Conservation (phyloP, 1,284 basidiomycete genomes). For the Apiotrichum akiyoshidainum region DNA sequence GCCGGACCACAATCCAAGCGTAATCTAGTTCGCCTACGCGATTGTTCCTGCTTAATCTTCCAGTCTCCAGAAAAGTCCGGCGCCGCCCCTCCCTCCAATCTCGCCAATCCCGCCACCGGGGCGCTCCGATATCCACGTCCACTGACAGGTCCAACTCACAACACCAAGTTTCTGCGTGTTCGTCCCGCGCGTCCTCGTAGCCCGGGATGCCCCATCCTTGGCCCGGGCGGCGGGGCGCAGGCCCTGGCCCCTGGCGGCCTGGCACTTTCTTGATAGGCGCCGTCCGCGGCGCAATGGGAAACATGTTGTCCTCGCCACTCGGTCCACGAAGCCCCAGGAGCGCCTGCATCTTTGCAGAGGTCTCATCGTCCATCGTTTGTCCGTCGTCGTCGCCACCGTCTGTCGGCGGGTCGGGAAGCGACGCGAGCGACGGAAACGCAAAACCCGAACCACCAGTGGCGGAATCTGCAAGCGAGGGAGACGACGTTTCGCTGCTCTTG, state of each 20-base stretch:
- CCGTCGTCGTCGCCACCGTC: slow-evolving; percentile 17
- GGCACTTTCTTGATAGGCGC: slow-evolving; percentile 4
- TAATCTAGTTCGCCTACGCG: background rate
- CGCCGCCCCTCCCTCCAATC: too few relatives aligned
- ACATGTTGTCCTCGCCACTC: background rate
- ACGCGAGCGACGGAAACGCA: slow-evolving; percentile 3
- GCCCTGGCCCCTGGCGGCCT: slow-evolving; percentile 1
- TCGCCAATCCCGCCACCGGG: too few relatives aligned
- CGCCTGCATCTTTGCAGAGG: slow-evolving; percentile 21
- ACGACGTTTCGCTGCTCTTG: background rate
- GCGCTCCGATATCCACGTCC: too few relatives aligned
- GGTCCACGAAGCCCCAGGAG: slow-evolving; percentile 33
- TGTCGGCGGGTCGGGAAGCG: slow-evolving; percentile 6
- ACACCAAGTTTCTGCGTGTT: slow-evolving; percentile 47
- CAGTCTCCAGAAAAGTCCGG: too few relatives aligned
- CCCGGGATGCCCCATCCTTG: slow-evolving; percentile 39
- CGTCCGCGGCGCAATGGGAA: slow-evolving; percentile 18
- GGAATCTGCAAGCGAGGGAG: background rate
- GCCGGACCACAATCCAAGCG: background rate
- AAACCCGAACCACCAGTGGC: background rate
- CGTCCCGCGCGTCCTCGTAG: slow-evolving; percentile 35
- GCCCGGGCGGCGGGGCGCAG: slow-evolving; percentile 19
- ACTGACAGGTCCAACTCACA: slow-evolving; percentile 43
- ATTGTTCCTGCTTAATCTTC: too few relatives aligned
- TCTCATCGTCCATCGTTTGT: slow-evolving; percentile 11